Conservation (phyloP, 2,329 filamentous ascomycete genomes). For the Botrytis fragariae region DNA sequence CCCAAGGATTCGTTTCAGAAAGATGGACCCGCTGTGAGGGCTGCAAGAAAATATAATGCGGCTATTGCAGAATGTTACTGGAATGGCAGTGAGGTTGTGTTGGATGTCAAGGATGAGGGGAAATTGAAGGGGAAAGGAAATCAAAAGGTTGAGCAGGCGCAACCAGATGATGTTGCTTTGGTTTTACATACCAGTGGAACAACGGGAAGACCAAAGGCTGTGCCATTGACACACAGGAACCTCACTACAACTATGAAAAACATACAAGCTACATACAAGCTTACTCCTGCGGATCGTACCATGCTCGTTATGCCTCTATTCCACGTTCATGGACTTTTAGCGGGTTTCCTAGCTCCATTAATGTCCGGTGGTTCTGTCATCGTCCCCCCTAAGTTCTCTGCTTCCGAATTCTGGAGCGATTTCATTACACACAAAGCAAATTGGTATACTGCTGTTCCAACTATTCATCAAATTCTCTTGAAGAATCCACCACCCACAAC, state of each 20-base stretch:
- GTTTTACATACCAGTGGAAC: slow-evolving; percentile 84
- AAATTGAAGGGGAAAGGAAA: slow-evolving; percentile 55
- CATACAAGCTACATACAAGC: slow-evolving; percentile 73
- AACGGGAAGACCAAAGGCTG: slow-evolving; percentile 81
- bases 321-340: slow-evolving; percentile 85
- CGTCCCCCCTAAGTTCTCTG: slow-evolving; percentile 76
- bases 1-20: slow-evolving; percentile 67
- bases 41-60: slow-evolving; percentile 74
- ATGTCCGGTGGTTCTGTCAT: slow-evolving; percentile 74
- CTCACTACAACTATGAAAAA: slow-evolving; percentile 81
- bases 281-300: slow-evolving; percentile 70
- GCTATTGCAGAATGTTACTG: slow-evolving; percentile 88
- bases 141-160: slow-evolving; percentile 51
- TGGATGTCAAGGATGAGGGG: slow-evolving; percentile 76
- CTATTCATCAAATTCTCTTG: slow-evolving; percentile 85
- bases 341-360: slow-evolving; percentile 75
- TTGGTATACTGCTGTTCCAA: slow-evolving; percentile 93
- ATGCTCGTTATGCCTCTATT: slow-evolving; percentile 90
- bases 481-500: slow-evolving; percentile 67
- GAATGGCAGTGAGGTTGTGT: slow-evolving; percentile 65
- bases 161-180: slow-evolving; percentile 76
- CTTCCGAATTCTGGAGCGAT: slow-evolving; percentile 77
- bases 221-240: slow-evolving; percentile 78
- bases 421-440: slow-evolving; percentile 73
- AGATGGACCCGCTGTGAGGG: slow-evolving; percentile 69